Evolutionary conservation across 2,329 filamentous ascomycete genomes (phyloP).

Genomic region (Aspergillus niger): DNA sequence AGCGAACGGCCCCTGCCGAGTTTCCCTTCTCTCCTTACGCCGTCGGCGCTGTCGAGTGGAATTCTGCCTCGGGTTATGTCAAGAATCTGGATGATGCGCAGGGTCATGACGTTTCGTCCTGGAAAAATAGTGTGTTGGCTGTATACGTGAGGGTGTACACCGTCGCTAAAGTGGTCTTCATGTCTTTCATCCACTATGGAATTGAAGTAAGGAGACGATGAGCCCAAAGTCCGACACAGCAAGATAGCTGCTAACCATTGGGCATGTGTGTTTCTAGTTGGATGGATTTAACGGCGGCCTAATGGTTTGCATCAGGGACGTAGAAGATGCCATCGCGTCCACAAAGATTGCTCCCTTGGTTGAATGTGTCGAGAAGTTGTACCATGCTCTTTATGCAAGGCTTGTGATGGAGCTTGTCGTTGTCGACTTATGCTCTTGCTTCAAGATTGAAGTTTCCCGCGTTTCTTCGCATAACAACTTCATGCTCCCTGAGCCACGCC

Average conservation of each 20-base stretch:
- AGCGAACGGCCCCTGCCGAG: constrained; percentile 13
- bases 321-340: constrained; percentile 33
- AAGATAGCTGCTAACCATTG: not conserved
- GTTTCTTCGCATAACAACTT: constrained; percentile 19
- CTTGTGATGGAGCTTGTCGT: constrained; percentile 41
- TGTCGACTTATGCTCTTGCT: constrained; percentile 38
- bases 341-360: constrained; percentile 34
- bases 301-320: constrained; percentile 32
- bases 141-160: constrained; percentile 39
- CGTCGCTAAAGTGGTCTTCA: constrained; percentile 38
- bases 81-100: constrained; percentile 21
- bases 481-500: constrained; percentile 36
- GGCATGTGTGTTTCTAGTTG: constrained; percentile 26
- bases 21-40: constrained; percentile 32
- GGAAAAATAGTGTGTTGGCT: constrained; percentile 30
- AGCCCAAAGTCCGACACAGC: not conserved
- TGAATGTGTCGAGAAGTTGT: constrained; percentile 39
- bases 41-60: constrained; percentile 36
- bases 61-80: constrained; percentile 15
- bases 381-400: constrained; percentile 39
- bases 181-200: constrained; percentile 36
- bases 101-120: constrained; percentile 24
- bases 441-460: constrained; percentile 27
- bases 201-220: constrained; percentile 32
- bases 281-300: constrained; percentile 33